Evolutionary conservation across 1,284 basidiomycete genomes (phyloP).

Genomic region (Tylopilus orsonianus): DNA sequence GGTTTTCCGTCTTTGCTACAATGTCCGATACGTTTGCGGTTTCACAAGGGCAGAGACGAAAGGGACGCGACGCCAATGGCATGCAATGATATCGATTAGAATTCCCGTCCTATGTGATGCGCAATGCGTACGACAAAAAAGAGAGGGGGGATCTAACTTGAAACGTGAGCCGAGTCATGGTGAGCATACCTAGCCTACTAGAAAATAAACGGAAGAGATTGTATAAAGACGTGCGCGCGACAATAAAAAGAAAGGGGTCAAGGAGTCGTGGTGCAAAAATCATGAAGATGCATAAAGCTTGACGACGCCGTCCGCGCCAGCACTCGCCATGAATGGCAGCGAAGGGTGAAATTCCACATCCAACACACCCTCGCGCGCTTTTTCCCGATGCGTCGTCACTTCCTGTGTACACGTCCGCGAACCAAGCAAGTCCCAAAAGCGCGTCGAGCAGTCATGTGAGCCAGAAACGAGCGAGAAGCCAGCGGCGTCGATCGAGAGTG

Average conservation of each 20-base stretch:
- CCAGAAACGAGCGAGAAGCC: conserved; percentile 88
- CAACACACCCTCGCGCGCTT: conserved; percentile 88
- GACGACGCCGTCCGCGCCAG: conserved; percentile 93
- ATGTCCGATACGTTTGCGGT: no score
- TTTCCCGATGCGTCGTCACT: conserved; percentile 82
- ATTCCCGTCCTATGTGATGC: conserved; percentile 29
- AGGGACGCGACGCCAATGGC: conserved; percentile 4
- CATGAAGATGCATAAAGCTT: conserved; percentile 85
- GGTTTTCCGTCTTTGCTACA: no score
- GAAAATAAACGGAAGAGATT: background rate
- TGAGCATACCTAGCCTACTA: conserved; percentile 12
- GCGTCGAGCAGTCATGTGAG: conserved; percentile 90
- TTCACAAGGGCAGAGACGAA: no score
- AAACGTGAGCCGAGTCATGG: conserved; percentile 10
- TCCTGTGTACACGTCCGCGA: conserved; percentile 86
- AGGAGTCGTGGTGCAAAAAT: background rate
- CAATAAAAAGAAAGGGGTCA: background rate
- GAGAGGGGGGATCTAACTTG: conserved; percentile 6
- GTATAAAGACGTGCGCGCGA: conserved; percentile 10
- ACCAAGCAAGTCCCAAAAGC: conserved; percentile 94
- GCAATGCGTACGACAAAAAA: conserved; percentile 23
- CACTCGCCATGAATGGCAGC: conserved; percentile 86
- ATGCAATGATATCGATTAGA: conserved; percentile 18
- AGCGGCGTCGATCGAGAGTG: conserved; percentile 83
- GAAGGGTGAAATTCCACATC: conserved; percentile 84